Base-by-base conservation (phyloP, 306 rosid genomes). In the Prunus salicina region DNA sequence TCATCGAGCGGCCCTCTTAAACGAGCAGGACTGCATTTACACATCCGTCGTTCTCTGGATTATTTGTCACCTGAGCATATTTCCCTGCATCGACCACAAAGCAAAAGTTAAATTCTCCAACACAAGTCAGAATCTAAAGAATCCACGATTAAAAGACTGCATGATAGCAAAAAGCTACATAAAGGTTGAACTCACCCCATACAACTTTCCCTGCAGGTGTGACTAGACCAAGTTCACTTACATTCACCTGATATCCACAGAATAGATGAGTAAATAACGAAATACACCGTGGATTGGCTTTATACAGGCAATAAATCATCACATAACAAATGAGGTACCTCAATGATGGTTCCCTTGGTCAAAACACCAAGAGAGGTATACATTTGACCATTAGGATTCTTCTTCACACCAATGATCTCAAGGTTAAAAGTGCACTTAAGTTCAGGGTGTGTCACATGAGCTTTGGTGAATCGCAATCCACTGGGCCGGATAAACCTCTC, bases 151-250 rank as follows among this genome's bases (percentile, higher is more conserved):
- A 20, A 56, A 71, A 58, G 56, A 18, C 30, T 2, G 22, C 14
- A 13, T 4, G 12, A 71, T 1, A 63, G 2, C 47, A 28, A 32
- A 58, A 43, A 63, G 28, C 51, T 24, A 22, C 69, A 16, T 13
- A 11, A 24, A 13, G 64, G 73, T 63, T 43, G 52, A 67, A 76
- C 89, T 86, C 84, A 90, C 98, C 98, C 98, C 97, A 92, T 8
- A 94, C 98, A 75, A 94, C 98, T 85, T 94, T 94, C 65, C 98
- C 98, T 0, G 93, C 93, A 1, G 98, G 97, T 55, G 98, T 94
- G 73, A 94, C 97, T 68, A 94, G 79, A 87, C 98, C 98, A 47
- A 94, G 89, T 82, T 94, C 97, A 60, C 97, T 92, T 57, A 91
- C 97, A 80, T 92, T 94, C 80, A 94, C 98, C 97, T 93, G 84